phyloP scores from a whole-genome alignment of 768 basidiomycete species.

The Gymnopilus dilepis region DNA sequence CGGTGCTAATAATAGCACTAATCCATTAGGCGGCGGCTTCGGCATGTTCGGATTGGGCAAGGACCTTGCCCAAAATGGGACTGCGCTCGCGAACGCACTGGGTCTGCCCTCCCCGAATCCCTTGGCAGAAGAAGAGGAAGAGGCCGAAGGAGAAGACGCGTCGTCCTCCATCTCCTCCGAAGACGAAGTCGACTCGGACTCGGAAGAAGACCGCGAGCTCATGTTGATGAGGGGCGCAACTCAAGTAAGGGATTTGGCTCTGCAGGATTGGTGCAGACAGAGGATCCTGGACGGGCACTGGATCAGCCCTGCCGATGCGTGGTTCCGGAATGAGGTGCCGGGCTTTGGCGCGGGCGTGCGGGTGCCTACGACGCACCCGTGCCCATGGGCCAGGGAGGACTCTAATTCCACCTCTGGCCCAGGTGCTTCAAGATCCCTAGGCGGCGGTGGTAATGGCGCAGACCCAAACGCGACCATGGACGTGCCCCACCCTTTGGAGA shows the following conservation, averaged over 20 bases:
- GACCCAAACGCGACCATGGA: conserved; percentile 26
- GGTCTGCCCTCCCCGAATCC: no score
- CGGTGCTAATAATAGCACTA: no score
- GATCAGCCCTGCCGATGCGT: conserved; percentile 76
- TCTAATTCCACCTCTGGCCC: no score
- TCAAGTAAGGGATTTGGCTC: conserved; percentile 57
- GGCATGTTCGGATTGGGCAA: no score
- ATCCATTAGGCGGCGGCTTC: no score
- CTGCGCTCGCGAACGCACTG: no score
- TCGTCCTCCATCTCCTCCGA: no score
- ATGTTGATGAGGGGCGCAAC: conserved; percentile 47
- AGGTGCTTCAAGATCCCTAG: no score
- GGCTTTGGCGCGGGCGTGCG: conserved; percentile 43
- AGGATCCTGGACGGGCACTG: conserved; percentile 79
- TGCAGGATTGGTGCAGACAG: conserved; percentile 73
- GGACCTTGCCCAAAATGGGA: no score
- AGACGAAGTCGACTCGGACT: conserved; percentile 52
- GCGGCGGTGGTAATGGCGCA: conserved; percentile 25
- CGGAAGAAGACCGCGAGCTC: conserved; percentile 49
- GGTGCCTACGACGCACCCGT: conserved; percentile 56
- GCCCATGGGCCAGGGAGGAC: conserved; percentile 60
- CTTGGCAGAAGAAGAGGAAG: conserved; percentile 50
- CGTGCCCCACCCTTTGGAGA: conserved; percentile 49
- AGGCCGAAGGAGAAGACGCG: conserved; percentile 39
- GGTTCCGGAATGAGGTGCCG: conserved; percentile 49